These are phyloP conservation scores for Talaromyces marneffei DNA, from an alignment of 2,329 filamentous ascomycete genomes.

Conservation along the genomic window DNA sequence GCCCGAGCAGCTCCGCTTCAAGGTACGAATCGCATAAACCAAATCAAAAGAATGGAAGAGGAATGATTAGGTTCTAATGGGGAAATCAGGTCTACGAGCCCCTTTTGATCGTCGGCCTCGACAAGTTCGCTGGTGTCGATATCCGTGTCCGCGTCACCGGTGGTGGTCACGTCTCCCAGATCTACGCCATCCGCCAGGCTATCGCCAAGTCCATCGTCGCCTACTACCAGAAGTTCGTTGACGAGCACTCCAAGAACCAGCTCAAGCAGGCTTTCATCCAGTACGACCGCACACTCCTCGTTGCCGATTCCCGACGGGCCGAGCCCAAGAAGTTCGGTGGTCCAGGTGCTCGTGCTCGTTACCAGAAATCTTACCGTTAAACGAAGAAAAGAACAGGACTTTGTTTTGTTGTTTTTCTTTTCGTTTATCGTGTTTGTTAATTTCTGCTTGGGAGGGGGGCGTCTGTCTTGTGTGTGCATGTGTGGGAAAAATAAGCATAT, in stretches of 20 bases:
- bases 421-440: constrained; percentile 6
- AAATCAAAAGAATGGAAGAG: not conserved
- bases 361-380: constrained; percentile 99
- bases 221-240: constrained; percentile 99
- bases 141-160: constrained; percentile 94
- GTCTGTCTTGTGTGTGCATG: constrained; percentile 6
- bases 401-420: constrained; percentile 8
- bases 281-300: constrained; percentile 95
- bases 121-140: constrained; percentile 95
- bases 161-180: constrained; percentile 95
- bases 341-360: constrained; percentile 90
- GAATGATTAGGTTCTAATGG: constrained; percentile 13
- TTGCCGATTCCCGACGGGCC: constrained; percentile 97
- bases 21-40: constrained; percentile 52
- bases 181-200: constrained; percentile 98
- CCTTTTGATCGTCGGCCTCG: constrained; percentile 89
- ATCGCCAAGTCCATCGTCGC: constrained; percentile 96
- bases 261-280: constrained; percentile 94
- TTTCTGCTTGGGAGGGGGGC: constrained; percentile 6
- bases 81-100: constrained; percentile 86
- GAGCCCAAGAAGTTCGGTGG: constrained; percentile 91
- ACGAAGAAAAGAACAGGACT: constrained; percentile 16
- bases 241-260: constrained; percentile 99
- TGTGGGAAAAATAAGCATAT: constrained; percentile 16
- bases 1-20: constrained; percentile 96